Base-by-base conservation (phyloP, 1,139 yeast genomes). In the Blastobotrys persicus region DNA sequence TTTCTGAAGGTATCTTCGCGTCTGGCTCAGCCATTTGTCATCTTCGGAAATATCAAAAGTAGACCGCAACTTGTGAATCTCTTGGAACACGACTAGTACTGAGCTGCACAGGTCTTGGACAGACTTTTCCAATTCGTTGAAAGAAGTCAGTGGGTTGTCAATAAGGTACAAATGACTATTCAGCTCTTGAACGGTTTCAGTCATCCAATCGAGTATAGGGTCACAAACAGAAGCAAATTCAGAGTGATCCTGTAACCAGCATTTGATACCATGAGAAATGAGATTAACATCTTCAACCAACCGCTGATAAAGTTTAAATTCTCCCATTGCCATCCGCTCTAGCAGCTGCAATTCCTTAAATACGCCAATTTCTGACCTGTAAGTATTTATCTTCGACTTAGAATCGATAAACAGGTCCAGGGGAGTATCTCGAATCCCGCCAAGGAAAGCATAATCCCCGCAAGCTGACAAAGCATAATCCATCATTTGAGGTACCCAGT, bases 31-130 rank as follows among this genome's bases (percentile, higher is more conserved):
- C 95, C 95, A 86, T n/a, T 73, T 71, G 54, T 83, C 86, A 40
- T 76, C 80, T 9, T 79, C 86, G 43, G 72, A 78, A 1, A 66
- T 58, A 2, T 79, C 59, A 9, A 64, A 61, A 9, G 62, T 69
- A n/a, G 54, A 55, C 5, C 58, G 43, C 64, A 71, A 69, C 23
- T 66, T 66, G 49, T 73, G 65, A 12, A 80, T 62, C 53, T 79
- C 78, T 67, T 89, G 97, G 55, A 85, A 77, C 0, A 85, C 75
- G 39, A 89, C 74, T 50, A 89, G 69, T 28, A 88, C 75, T 2
- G 85, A 75, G 28, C 79, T 78, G n/a, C 83, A 74, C 4, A 86
- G 62, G 14, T 74, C 73, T 19, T 49, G 45, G 4, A 59, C 35
- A 13, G 50, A 46, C 12, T 37, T 37, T 31, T 58, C 55, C 12